Base-by-base conservation (phyloP, 768 basidiomycete species). In the Sarcomyxa edulis region DNA sequence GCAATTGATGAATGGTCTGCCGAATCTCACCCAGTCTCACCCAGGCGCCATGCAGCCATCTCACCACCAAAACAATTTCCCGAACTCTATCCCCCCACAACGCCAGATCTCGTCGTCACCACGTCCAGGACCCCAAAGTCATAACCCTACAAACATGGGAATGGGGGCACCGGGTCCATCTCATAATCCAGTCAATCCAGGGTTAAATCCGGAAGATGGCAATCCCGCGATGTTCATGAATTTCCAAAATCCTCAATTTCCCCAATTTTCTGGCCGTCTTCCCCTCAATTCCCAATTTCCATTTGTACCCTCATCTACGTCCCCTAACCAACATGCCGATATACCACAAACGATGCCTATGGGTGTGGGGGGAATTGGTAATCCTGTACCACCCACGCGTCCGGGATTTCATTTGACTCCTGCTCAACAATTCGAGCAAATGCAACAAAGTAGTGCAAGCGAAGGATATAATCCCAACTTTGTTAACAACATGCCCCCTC, bases 371-470 rank as follows among this genome's bases (percentile, higher is more conserved):
- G 62, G 64, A 25, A 56, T 72, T 12, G 49, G 67, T 7, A 64
- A 55, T 35, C n/a, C n/a, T n/a, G n/a, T n/a, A n/a, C n/a, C n/a
- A n/a, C n/a, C n/a, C n/a, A n/a, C n/a, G n/a, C 72, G 72, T 19
- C 21, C 61, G 5, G 51, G 56, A 6, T 77, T 79, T 48, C 69
- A 69, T 20, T 52, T 69, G 9, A 83, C 81, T 0, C 80, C 83
- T 2, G 78, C 79, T 2, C 82, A 86, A 50, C 73, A 76, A 39
- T 69, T 72, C 44, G 74, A 74, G 39, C 69, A 77, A 49, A 76
- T 79, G 66, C 69, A 66, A 43, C 60, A 64, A 46, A 46, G 44
- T 38, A 29, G 38, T 31, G n/a, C n/a, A n/a, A n/a, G n/a, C n/a
- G 60, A 65, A 32, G 51, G 42, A 24, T 70, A 60, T 40, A 31